These are phyloP conservation scores for Stylonectria norvegica DNA, from an alignment of 2,329 filamentous ascomycete species.

Conservation along the genomic window DNA sequence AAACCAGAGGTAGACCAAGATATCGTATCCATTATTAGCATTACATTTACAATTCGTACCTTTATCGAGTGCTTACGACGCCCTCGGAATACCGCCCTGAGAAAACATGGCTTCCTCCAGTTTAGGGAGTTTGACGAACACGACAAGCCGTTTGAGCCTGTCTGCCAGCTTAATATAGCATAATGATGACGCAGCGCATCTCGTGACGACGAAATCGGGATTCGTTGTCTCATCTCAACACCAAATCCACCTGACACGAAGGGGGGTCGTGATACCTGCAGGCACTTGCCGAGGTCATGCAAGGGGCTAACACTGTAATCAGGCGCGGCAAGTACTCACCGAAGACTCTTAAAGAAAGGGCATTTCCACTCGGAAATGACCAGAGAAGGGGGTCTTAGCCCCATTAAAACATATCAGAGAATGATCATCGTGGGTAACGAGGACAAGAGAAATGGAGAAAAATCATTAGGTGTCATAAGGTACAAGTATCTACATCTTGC, in stretches of 20 bases:
- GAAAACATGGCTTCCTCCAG: too few species aligned
- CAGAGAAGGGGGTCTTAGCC: constrained; percentile 9
- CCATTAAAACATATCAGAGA: constrained; percentile 8
- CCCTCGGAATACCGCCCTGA: too few species aligned
- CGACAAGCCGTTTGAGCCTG: constrained; percentile 10
- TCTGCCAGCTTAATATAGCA: constrained; percentile 5
- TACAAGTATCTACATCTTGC: constrained; percentile 37
- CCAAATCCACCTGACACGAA: constrained; percentile 24
- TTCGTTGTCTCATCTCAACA: constrained; percentile 21
- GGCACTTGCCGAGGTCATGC: constrained; percentile 19
- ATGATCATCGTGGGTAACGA: constrained; percentile 17
- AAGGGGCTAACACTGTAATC: constrained; percentile 19
- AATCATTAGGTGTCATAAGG: constrained; percentile 36
- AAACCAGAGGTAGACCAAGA: too few species aligned
- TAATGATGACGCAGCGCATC: constrained; percentile 6
- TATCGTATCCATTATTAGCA: too few species aligned
- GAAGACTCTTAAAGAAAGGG: constrained; percentile 19
- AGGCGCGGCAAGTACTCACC: constrained; percentile 25
- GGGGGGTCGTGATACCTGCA: constrained; percentile 23
- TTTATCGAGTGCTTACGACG: too few species aligned
- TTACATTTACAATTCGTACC: too few species aligned
- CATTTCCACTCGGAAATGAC: constrained; percentile 23
- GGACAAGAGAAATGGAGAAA: constrained; percentile 10
- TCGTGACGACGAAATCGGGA: constrained; percentile 18
- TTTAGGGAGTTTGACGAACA: constrained; percentile 8